Conservation (phyloP, 2,329 filamentous ascomycete genomes). For the Trichoderma harzianum region DNA sequence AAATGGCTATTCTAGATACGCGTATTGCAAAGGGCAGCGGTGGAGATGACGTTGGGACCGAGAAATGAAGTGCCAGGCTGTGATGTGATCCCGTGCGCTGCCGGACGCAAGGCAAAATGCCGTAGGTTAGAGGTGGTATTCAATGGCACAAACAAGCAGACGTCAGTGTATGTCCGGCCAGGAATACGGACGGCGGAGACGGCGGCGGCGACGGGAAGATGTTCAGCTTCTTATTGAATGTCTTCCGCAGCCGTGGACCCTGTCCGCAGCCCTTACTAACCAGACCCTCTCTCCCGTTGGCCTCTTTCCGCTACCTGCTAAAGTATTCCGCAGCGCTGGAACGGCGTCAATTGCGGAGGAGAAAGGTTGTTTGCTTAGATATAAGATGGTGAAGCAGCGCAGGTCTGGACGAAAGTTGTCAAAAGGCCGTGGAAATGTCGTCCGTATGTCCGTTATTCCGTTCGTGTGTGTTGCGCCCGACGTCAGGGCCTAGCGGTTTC, state of each 20-base stretch:
- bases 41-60: slow-evolving; percentile 7
- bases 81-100: not conserved
- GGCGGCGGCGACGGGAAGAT: not conserved
- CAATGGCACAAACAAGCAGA: not conserved
- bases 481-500: not conserved
- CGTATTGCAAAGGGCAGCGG: slow-evolving; percentile 3
- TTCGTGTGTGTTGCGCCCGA: not conserved
- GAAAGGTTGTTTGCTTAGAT: not conserved
- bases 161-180: not conserved
- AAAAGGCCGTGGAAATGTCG: not conserved
- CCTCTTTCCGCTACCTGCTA: slow-evolving; percentile 2
- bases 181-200: slow-evolving; percentile 3
- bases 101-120: not conserved
- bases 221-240: not conserved
- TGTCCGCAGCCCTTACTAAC: not conserved
- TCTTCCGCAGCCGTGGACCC: slow-evolving; percentile 5
- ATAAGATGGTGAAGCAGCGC: not conserved
- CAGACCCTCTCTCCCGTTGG: not conserved
- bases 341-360: slow-evolving; percentile 11
- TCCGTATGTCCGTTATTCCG: slow-evolving; percentile 17
- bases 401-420: not conserved
- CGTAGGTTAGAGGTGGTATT: not conserved
- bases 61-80: slow-evolving; percentile 1
- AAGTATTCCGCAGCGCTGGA: not conserved
- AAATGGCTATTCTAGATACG: slow-evolving; percentile 11